These are phyloP conservation scores for Termitomyces sp. DNA, from an alignment of 768 basidiomycete species.

Conservation along the genomic window DNA sequence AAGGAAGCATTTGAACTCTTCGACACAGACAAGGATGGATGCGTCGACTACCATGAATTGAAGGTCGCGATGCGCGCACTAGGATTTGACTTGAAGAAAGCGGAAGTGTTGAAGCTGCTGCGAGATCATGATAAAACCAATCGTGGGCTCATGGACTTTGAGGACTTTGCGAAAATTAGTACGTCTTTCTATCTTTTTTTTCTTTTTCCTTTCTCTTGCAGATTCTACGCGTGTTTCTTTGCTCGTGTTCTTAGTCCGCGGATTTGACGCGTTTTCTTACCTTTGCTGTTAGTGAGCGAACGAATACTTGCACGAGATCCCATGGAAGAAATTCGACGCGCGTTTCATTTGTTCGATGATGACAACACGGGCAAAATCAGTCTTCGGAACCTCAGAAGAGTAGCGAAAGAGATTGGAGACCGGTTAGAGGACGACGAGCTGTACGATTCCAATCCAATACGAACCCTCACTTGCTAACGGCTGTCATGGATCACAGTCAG, in stretches of 20 bases:
- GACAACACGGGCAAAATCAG: slow-evolving; percentile 94
- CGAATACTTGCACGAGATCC: slow-evolving; percentile 92
- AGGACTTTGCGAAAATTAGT: slow-evolving; percentile 95
- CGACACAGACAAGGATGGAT: slow-evolving; percentile 97
- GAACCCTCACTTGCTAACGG: background rate
- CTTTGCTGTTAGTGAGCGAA: slow-evolving; percentile 71
- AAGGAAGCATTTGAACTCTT: slow-evolving; percentile 99
- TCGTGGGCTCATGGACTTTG: slow-evolving; percentile 83
- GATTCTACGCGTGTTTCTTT: background rate
- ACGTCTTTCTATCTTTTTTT: background rate
- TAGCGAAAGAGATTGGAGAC: slow-evolving; percentile 97
- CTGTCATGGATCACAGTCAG: slow-evolving; percentile 51
- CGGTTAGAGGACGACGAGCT: slow-evolving; percentile 93
- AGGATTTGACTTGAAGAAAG: slow-evolving; percentile 98
- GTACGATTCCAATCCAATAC: slow-evolving; percentile 46
- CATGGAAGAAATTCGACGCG: slow-evolving; percentile 91
- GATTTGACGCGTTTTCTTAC: slow-evolving; percentile 13
- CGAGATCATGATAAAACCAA: slow-evolving; percentile 87
- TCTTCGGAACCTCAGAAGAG: slow-evolving; percentile 83
- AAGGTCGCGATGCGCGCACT: slow-evolving; percentile 98
- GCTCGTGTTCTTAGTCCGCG: background rate
- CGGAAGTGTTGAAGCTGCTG: slow-evolving; percentile 92
- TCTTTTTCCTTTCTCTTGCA: background rate
- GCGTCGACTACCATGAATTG: slow-evolving; percentile 95
- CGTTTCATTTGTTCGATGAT: slow-evolving; percentile 96